Conservation (phyloP, 225 moss, liverwort and hornwort genomes). For the Physcomitrellopsis africana region DNA sequence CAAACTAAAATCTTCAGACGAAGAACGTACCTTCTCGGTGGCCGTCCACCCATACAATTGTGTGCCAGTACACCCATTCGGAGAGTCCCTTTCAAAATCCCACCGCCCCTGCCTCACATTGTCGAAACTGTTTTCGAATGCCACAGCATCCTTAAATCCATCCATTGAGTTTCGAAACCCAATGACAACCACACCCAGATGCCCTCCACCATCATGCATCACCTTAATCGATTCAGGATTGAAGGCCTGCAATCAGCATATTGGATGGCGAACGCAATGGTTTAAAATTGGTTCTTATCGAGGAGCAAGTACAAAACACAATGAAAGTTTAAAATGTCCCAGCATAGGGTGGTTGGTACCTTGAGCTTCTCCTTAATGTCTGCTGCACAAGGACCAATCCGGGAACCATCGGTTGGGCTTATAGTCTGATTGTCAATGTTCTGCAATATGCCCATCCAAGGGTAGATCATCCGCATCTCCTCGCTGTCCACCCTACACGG, state of each 20-base stretch:
- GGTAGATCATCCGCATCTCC: conserved; percentile 55
- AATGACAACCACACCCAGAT: conserved; percentile 58
- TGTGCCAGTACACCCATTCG: conserved; percentile 26
- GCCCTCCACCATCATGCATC: conserved; percentile 51
- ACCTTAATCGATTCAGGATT: conserved; percentile 64
- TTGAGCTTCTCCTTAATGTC: conserved; percentile 61
- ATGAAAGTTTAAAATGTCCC: background rate
- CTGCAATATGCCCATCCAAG: conserved; percentile 76
- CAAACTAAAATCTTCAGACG: conserved; percentile 12
- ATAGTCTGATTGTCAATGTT: conserved; percentile 55
- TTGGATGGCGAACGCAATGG: background rate
- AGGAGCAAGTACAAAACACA: conserved; percentile 10
- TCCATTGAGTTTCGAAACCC: conserved; percentile 60
- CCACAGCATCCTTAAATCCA: conserved; percentile 78
- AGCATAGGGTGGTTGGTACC: conserved; percentile 28
- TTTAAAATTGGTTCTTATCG: background rate
- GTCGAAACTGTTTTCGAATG: conserved; percentile 68
- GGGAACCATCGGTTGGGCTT: conserved; percentile 31
- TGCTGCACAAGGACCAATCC: conserved; percentile 46
- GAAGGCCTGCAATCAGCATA: conserved; percentile 46
- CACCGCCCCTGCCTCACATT: conserved; percentile 55
- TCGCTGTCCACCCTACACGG: conserved; percentile 53
- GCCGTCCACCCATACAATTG: conserved; percentile 85
- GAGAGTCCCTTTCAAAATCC: conserved; percentile 53
- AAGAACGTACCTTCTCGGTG: conserved; percentile 41